Evolutionary conservation across 768 basidiomycete species (phyloP).

Genomic region (Suillus hirtellus): DNA sequence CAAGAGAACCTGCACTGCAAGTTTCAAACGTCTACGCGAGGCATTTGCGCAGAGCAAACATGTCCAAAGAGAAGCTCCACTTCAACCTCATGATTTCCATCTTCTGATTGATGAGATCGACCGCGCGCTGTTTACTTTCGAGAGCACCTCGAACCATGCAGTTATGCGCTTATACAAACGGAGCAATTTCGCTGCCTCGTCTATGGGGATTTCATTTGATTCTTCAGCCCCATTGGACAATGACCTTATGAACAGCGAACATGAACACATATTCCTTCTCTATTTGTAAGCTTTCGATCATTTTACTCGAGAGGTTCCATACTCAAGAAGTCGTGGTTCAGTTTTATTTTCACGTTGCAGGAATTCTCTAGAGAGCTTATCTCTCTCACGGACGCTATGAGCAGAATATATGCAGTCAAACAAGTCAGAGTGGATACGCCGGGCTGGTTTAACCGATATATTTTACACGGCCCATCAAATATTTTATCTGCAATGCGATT

Average conservation of each 20-base stretch:
- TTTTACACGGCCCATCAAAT: conserved; percentile 25
- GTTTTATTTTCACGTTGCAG: conserved; percentile 95
- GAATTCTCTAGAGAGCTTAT: conserved; percentile 88
- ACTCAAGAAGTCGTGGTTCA: conserved; percentile 29
- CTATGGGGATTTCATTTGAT: conserved; percentile 17
- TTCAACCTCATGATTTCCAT: conserved; percentile 60
- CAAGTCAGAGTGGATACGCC: conserved; percentile 40
- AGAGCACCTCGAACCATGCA: conserved; percentile 82
- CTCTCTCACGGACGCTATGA: conserved; percentile 81
- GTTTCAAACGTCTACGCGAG: conserved; percentile 63
- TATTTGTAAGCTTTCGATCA: conserved; percentile 72
- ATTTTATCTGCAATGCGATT: conserved; percentile 25
- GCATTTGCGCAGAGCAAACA: conserved; percentile 54
- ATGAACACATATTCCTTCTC: conserved; percentile 84
- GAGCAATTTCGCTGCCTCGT: conserved; percentile 36
- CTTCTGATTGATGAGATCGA: conserved; percentile 67
- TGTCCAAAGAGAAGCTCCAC: conserved; percentile 31
- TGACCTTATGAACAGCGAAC: conserved; percentile 49
- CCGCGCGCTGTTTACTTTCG: conserved; percentile 69
- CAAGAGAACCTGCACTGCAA: conserved; percentile 60
- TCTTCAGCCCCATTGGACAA: conserved; percentile 32
- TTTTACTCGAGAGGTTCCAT: neutral
- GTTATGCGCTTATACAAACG: conserved; percentile 72
- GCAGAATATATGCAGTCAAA: conserved; percentile 72
- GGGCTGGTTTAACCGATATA: conserved; percentile 42